Evolutionary conservation across 768 basidiomycete species (phyloP).

Genomic region (Boletus tomentosulus): DNA sequence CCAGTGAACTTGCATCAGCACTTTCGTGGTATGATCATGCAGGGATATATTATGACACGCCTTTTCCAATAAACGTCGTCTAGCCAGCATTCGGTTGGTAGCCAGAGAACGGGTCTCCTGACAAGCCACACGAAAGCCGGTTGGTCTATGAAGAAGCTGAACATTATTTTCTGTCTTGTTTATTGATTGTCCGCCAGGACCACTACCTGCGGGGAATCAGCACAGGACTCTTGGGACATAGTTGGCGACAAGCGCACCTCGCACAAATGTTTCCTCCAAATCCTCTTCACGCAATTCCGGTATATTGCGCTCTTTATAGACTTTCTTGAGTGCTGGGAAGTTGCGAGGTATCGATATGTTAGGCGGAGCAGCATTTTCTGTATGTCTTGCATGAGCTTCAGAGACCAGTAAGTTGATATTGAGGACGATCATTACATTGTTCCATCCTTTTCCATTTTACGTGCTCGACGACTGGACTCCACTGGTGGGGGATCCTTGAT

Average conservation of each 20-base stretch:
- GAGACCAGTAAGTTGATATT: slow-evolving; percentile 29
- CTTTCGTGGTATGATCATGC: slow-evolving; percentile 2
- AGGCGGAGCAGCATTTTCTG: slow-evolving; percentile 32
- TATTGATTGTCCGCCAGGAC: slow-evolving; percentile 94
- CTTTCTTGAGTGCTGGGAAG: slow-evolving; percentile 70
- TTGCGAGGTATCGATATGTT: slow-evolving; percentile 34
- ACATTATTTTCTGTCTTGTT: slow-evolving; percentile 95
- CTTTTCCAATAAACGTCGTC: slow-evolving; percentile 72
- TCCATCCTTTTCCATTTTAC: slow-evolving; percentile 40
- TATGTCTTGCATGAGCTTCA: slow-evolving; percentile 25
- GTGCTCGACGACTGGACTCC: slow-evolving; percentile 46
- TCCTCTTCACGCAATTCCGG: slow-evolving; percentile 76
- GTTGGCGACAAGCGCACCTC: slow-evolving; percentile 48
- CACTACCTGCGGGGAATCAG: slow-evolving; percentile 57
- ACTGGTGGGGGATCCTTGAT: slow-evolving; percentile 56
- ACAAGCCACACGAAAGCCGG: slow-evolving; percentile 79
- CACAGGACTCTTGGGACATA: background rate
- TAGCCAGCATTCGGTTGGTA: slow-evolving; percentile 74
- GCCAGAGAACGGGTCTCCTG: slow-evolving; percentile 85
- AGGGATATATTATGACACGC: slow-evolving; percentile 41
- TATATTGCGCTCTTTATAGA: slow-evolving; percentile 55
- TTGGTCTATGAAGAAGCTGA: slow-evolving; percentile 84
- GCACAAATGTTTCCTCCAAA: slow-evolving; percentile 82
- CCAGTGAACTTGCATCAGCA: slow-evolving; percentile 17
- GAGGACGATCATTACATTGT: slow-evolving; percentile 21